A percentile compares a stretch with the other conserved stretches of the same genome.
Conservation (phyloP, 148 eudicot genomes). For the Diospyros kaki region DNA sequence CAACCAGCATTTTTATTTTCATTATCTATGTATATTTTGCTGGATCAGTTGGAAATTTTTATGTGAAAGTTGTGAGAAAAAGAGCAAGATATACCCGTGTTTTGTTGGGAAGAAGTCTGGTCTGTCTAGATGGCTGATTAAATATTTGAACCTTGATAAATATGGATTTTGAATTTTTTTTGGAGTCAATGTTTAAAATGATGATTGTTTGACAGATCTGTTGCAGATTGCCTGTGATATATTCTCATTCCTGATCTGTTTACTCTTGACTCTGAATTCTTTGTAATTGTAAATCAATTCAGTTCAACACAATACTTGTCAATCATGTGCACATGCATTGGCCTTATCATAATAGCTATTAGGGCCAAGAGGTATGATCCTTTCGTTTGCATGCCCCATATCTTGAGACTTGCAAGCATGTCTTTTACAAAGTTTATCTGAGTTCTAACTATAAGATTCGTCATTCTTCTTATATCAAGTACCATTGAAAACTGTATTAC, state of each 20-base stretch:
- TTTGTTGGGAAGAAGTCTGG: neutral
- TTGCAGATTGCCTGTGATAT: neutral
- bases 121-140: neutral
- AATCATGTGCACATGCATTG: neutral
- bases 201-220: neutral
- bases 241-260: neutral
- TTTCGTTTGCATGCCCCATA: no score
- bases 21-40: neutral
- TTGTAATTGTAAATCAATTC: neutral
- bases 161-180: neutral
- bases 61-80: neutral
- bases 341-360: no score
- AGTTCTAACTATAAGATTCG: no score
- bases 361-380: no score
- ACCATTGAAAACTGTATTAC: no score
- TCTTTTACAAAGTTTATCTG: no score
- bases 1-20: neutral
- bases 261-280: neutral
- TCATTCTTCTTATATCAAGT: no score
- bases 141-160: neutral
- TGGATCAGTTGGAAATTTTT: neutral
- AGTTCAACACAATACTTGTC: neutral
- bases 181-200: neutral
- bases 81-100: neutral
- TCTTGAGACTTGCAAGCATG: no score